A percentile compares a stretch with the other conserved stretches of the same genome.
These are phyloP conservation scores for Phoma sp. DNA, from an alignment of 2,329 filamentous ascomycete species.

Conservation along the genomic window DNA sequence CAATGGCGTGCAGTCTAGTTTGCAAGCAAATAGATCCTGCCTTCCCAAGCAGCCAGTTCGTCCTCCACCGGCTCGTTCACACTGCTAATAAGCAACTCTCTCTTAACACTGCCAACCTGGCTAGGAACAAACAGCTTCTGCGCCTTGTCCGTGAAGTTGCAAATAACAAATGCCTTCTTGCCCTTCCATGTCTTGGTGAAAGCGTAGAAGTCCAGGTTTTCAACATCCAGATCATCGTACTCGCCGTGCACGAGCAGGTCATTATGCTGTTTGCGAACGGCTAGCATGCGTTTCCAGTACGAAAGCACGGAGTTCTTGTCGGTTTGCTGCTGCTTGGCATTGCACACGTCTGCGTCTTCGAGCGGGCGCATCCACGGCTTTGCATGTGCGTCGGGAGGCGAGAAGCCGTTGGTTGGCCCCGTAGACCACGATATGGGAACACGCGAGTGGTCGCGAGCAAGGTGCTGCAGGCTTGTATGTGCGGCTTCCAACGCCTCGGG, in stretches of 20 bases:
- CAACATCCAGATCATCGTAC: constrained; percentile 60
- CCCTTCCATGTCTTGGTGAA: constrained; percentile 45
- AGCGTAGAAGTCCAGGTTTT: constrained; percentile 64
- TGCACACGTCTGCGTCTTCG: constrained; percentile 61
- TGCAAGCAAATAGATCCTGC: constrained; percentile 36
- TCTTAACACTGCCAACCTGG: constrained; percentile 38
- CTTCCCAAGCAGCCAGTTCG: constrained; percentile 36
- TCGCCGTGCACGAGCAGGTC: constrained; percentile 68
- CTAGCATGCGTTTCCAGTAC: constrained; percentile 66
- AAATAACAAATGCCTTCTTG: constrained; percentile 38
- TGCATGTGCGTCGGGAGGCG: constrained; percentile 52
- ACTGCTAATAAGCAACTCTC: constrained; percentile 33
- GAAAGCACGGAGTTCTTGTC: constrained; percentile 58
- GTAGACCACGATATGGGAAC: constrained; percentile 72
- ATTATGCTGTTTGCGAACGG: constrained; percentile 61
- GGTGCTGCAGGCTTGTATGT: constrained; percentile 61
- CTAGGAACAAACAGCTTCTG: constrained; percentile 45
- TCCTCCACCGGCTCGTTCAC: constrained; percentile 24
- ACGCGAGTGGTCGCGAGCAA: constrained; percentile 71
- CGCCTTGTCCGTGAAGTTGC: constrained; percentile 44
- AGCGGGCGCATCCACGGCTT: constrained; percentile 68
- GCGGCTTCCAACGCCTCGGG: constrained; percentile 53
- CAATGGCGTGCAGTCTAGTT: neutral
- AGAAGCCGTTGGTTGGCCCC: constrained; percentile 65
- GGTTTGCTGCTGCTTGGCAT: constrained; percentile 61